Evolutionary conservation across 495 filamentous ascomycete genomes (phyloP).

Genomic region (Hamigera avellanea): DNA sequence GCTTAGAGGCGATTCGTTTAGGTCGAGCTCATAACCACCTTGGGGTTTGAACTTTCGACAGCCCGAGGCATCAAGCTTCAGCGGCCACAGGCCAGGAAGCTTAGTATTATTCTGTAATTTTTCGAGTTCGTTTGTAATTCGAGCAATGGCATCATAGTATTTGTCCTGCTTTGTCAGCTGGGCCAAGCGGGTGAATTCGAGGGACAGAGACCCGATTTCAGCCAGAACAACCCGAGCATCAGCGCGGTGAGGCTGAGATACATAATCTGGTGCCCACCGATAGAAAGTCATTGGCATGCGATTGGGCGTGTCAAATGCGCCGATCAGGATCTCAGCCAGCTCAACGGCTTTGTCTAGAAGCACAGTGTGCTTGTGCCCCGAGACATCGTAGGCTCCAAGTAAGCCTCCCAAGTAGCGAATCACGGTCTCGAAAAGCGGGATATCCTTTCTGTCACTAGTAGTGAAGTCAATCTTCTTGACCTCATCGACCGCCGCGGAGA

Average conservation of each 20-base stretch:
- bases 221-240: conserved; percentile 54
- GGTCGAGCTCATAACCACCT: conserved; percentile 1
- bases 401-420: conserved; percentile 82
- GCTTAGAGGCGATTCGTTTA: background rate
- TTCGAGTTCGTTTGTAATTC: conserved; percentile 80
- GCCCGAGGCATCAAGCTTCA: conserved; percentile 65
- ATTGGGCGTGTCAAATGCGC: conserved; percentile 93
- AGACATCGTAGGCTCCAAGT: conserved; percentile 72
- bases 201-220: conserved; percentile 79
- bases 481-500: conserved; percentile 69
- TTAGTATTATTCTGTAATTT: conserved; percentile 63
- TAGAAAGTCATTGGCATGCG: conserved; percentile 88
- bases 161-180: conserved; percentile 78
- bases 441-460: conserved; percentile 48
- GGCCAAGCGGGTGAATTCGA: conserved; percentile 90
- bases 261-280: conserved; percentile 64
- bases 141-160: conserved; percentile 92
- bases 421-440: conserved; percentile 77
- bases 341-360: conserved; percentile 82
- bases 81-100: conserved; percentile 77
- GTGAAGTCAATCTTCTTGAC: conserved; percentile 85
- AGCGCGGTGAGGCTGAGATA: conserved; percentile 54
- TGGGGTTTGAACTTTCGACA: conserved; percentile 29
- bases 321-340: conserved; percentile 79
- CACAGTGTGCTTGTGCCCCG: conserved; percentile 51